Conservation (phyloP, 306 rosid species). For the Morella rubra region DNA sequence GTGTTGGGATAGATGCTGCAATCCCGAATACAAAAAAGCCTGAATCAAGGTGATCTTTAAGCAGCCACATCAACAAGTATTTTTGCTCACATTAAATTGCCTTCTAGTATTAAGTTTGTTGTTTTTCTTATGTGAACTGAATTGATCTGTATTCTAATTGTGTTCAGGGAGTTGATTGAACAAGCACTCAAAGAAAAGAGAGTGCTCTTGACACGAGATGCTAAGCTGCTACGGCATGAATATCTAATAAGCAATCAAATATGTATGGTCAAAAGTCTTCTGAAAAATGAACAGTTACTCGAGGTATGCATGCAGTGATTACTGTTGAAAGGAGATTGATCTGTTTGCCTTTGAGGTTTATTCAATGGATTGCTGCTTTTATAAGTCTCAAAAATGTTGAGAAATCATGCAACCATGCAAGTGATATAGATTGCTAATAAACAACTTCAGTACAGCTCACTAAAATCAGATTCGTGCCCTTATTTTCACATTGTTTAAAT, state of each 20-base stretch:
- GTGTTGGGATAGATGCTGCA: constrained; percentile 95
- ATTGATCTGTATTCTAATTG: constrained; percentile 19
- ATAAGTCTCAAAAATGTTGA: background rate
- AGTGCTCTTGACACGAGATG: constrained; percentile 86
- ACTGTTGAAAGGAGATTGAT: background rate
- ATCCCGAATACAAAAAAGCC: constrained; percentile 77
- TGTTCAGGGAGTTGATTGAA: constrained; percentile 65
- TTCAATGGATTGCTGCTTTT: constrained; percentile 1
- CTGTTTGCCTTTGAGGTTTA: background rate
- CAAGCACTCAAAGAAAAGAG: constrained; percentile 73
- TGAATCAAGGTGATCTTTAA: constrained; percentile 57
- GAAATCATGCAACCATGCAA: background rate
- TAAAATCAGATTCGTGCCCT: background rate
- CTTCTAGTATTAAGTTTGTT: constrained; percentile 13
- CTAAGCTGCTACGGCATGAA: constrained; percentile 70
- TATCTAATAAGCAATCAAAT: constrained; percentile 68
- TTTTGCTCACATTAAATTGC: constrained; percentile 19
- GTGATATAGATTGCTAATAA: background rate
- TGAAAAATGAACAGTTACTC: constrained; percentile 85
- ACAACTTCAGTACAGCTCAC: background rate
- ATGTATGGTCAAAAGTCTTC: constrained; percentile 77
- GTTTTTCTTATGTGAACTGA: constrained; percentile 25
- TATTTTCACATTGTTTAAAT: background rate
- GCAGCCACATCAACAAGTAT: constrained; percentile 12
- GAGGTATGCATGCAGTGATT: constrained; percentile 51